Evolutionary conservation across 2,329 filamentous ascomycete genomes (phyloP).

Genomic region (Fusarium miscanthi): DNA sequence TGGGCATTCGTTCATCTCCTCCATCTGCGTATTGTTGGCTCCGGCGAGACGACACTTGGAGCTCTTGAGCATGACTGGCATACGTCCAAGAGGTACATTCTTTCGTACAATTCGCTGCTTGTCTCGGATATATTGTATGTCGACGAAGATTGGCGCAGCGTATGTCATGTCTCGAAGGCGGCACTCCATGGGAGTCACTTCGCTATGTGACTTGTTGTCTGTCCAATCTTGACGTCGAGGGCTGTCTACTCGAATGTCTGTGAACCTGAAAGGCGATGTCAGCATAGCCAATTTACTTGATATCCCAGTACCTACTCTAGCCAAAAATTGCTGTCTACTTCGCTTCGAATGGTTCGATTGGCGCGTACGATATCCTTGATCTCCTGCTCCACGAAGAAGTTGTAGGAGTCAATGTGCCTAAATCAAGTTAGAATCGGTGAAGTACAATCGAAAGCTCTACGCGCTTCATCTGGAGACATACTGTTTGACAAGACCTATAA

Average conservation of each 20-base stretch:
- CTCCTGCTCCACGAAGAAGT: slow-evolving; percentile 96
- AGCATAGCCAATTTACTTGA: not conserved
- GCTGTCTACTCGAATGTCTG: slow-evolving; percentile 86
- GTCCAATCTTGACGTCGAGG: slow-evolving; percentile 84
- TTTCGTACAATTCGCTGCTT: slow-evolving; percentile 79
- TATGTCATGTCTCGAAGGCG: slow-evolving; percentile 98
- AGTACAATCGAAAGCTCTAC: not conserved
- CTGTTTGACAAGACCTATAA: slow-evolving; percentile 83
- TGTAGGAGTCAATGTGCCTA: slow-evolving; percentile 95
- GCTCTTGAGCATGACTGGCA: slow-evolving; percentile 97
- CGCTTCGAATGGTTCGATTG: slow-evolving; percentile 88
- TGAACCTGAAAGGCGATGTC: slow-evolving; percentile 63
- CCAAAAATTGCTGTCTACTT: slow-evolving; percentile 92
- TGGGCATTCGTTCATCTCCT: slow-evolving; percentile 91
- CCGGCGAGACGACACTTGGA: slow-evolving; percentile 89
- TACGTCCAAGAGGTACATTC: slow-evolving; percentile 84
- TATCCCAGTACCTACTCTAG: slow-evolving; percentile 67
- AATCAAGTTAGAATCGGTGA: slow-evolving; percentile 20
- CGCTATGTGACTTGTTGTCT: slow-evolving; percentile 74
- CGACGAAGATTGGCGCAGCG: slow-evolving; percentile 90
- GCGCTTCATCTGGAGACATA: slow-evolving; percentile 51
- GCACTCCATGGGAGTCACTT: slow-evolving; percentile 95
- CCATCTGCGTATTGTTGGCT: slow-evolving; percentile 89
- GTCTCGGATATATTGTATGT: slow-evolving; percentile 89
- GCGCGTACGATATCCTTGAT: slow-evolving; percentile 96